Evolutionary conservation across 306 rosid genomes (phyloP), one percentile per base, ranked within the genome.

Genomic region (Canavalia ensiformis): DNA sequence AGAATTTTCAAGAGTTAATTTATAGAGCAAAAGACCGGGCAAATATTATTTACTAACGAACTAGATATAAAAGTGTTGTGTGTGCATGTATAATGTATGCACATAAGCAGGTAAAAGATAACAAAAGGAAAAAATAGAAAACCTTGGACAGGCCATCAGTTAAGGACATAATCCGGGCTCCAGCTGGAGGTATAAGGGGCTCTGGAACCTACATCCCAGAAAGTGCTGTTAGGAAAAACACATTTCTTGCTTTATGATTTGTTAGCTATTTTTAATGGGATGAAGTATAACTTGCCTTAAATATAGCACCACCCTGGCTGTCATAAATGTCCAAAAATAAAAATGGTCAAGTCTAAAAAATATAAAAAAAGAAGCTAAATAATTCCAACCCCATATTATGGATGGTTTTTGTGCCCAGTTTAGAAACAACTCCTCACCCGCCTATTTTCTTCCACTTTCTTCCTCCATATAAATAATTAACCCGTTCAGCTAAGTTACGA

Each of bases 81-180:
- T 55, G 60, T 9, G 34, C 4, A 18, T 18, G 25, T 18, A 18
- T 18, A 50, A 10, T 13, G 37, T 44, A 25, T 54, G 60, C 13
- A n/a, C 33, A 9, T 29, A 29, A 37, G 29, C 41, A 3, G 42
- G 9, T 18, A 54, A 46, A 29, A 2, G 1, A 35, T 49, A 49
- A 49, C n/a, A 73, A 57, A 30, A 25, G 25, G n/a, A 81, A 63
- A 71, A 75, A 65, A 18, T 13, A 69, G 39, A 80, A 59, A 68
- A 95, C 99, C 99, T 95, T 95, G 66, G 98, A 91, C 78, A 87
- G 86, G 75, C 99, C 99, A 88, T 95, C 98, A 41, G 94, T 92
- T 71, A 95, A 89, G 58, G 99, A 95, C 99, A 95, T 95, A 72
- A 93, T 89, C 28, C 98, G 92, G 71, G 98, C 99, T 75, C 99